A percentile compares a stretch with the other conserved stretches of the same genome.
These are phyloP conservation scores for Naganishia kalamii DNA, from an alignment of 768 basidiomycete genomes.

Conservation along the genomic window DNA sequence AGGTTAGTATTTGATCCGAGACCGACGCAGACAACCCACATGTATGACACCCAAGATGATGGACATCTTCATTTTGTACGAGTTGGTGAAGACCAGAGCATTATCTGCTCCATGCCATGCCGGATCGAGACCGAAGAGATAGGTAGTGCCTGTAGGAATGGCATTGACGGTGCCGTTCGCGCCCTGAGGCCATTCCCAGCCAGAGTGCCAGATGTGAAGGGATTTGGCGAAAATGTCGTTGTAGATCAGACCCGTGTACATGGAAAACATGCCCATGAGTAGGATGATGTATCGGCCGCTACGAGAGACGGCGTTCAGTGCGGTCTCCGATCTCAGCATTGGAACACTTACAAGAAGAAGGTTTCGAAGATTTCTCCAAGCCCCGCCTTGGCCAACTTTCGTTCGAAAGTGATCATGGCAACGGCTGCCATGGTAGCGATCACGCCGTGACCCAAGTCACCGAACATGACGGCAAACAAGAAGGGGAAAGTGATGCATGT, in stretches of 20 bases:
- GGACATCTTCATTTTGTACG: constrained; percentile 99
- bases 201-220: constrained; percentile 77
- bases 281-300: constrained; percentile 92
- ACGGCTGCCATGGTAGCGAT: constrained; percentile 70
- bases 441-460: constrained; percentile 92
- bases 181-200: constrained; percentile 70
- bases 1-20: neutral
- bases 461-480: constrained; percentile 99
- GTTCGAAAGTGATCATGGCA: constrained; percentile 82
- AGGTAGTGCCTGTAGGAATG: constrained; percentile 61
- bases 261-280: constrained; percentile 93
- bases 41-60: constrained; percentile 93
- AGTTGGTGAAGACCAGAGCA: constrained; percentile 86
- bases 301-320: neutral
- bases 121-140: constrained; percentile 91
- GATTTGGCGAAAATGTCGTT: constrained; percentile 98
- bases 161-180: constrained; percentile 54
- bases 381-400: constrained; percentile 63
- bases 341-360: constrained; percentile 77
- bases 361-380: constrained; percentile 78
- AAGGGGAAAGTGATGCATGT: constrained; percentile 83
- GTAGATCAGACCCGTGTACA: constrained; percentile 95
- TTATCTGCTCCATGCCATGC: constrained; percentile 93
- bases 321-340: neutral
- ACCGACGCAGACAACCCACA: constrained; percentile 52